Evolutionary conservation across 257 asterid species (phyloP).

Genomic region (Cinchona pubescens): DNA sequence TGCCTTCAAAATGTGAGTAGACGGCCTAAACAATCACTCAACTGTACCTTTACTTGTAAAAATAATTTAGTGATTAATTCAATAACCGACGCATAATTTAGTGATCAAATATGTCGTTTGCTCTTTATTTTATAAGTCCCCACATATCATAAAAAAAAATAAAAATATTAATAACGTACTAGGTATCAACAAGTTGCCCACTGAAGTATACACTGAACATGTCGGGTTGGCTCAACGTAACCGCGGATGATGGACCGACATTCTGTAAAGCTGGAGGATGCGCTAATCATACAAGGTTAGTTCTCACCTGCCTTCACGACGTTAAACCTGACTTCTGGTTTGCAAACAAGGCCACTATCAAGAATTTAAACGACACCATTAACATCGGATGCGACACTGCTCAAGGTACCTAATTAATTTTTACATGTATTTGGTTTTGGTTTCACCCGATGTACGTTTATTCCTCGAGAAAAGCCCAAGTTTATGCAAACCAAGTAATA

Average conservation of each 20-base stretch:
- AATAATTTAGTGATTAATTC: too few species aligned
- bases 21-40: too few species aligned
- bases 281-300: conserved; percentile 33
- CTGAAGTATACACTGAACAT: conserved; percentile 22
- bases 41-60: too few species aligned
- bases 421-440: not conserved
- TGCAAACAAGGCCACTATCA: conserved; percentile 39
- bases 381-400: conserved; percentile 33
- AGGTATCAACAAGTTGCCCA: conserved; percentile 25
- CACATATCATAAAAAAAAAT: too few species aligned
- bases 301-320: conserved; percentile 41
- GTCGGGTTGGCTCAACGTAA: conserved; percentile 54
- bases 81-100: too few species aligned
- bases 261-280: conserved; percentile 48
- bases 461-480: not conserved
- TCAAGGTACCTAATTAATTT: conserved; percentile 34
- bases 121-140: too few species aligned
- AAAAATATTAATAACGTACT: not conserved
- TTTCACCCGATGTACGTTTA: too few species aligned
- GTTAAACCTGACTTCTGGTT: conserved; percentile 48
- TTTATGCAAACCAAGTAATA: too few species aligned
- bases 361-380: conserved; percentile 37
- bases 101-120: too few species aligned
- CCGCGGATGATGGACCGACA: conserved; percentile 23
- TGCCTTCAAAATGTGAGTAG: too few species aligned